A percentile compares a stretch with the other conserved stretches of the same genome.
phyloP scores from a whole-genome alignment of 2,329 filamentous ascomycete genomes.

The Zymoseptoria ardabiliae region DNA sequence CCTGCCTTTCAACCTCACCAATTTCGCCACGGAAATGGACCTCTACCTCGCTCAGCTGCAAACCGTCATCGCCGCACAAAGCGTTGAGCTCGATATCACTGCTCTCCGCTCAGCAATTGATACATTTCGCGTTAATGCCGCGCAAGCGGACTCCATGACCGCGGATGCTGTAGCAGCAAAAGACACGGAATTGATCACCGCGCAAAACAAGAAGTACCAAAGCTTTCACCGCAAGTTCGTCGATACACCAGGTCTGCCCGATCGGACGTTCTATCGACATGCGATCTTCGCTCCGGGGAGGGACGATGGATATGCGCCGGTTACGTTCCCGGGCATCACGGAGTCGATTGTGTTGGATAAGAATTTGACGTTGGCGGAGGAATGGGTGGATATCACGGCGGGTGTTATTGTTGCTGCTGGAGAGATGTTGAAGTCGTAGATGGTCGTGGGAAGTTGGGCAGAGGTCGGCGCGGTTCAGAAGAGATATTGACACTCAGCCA shows the following conservation, averaged over 20 bases:
- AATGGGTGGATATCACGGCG: constrained; percentile 16
- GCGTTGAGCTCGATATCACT: constrained; percentile 40
- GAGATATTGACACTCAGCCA: too few relatives aligned
- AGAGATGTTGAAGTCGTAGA: constrained; percentile 15
- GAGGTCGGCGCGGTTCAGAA: too few relatives aligned
- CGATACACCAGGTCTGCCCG: constrained; percentile 39
- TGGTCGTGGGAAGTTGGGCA: background rate
- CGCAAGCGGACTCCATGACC: constrained; percentile 16
- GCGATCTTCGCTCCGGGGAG: constrained; percentile 42
- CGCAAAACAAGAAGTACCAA: constrained; percentile 39
- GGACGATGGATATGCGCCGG: constrained; percentile 59
- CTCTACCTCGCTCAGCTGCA: constrained; percentile 34
- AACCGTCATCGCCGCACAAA: constrained; percentile 33
- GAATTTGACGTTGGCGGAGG: constrained; percentile 12
- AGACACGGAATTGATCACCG: constrained; percentile 27
- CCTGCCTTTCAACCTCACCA: constrained; percentile 35
- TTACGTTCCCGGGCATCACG: constrained; percentile 53
- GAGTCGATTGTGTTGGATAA: constrained; percentile 37
- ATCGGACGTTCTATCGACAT: constrained; percentile 40
- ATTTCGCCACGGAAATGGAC: constrained; percentile 34
- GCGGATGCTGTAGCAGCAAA: constrained; percentile 11
- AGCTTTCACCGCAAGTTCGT: constrained; percentile 43
- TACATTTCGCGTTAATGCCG: constrained; percentile 44
- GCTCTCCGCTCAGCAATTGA: constrained; percentile 20
- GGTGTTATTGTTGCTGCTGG: constrained; percentile 15